These are phyloP conservation scores for Plasmopara halstedii DNA, from an alignment of 352 stramenopile genomes.

Conservation along the genomic window DNA sequence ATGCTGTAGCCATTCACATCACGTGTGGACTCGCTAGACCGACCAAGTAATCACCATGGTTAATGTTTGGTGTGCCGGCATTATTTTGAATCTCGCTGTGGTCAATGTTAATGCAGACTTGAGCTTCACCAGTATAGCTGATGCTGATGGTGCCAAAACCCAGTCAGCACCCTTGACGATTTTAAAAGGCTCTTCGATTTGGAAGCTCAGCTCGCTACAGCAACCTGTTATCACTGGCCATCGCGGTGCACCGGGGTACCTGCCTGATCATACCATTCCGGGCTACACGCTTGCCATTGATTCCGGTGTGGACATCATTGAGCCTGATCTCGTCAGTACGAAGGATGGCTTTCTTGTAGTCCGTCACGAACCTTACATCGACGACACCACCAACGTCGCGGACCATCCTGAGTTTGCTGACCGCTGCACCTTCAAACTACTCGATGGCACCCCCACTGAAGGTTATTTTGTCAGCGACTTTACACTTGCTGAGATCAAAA, in stretches of 20 bases:
- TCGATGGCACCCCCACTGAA: constrained; percentile 45
- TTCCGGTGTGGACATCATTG: constrained; percentile 87
- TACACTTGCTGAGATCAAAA: constrained; percentile 86
- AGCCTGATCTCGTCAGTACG: constrained; percentile 87
- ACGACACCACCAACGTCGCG: constrained; percentile 85
- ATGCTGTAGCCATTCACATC: too few relatives aligned
- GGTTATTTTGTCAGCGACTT: constrained; percentile 90
- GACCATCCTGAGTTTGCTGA: constrained; percentile 63
- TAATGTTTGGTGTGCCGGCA: constrained; percentile 28
- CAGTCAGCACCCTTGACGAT: constrained; percentile 10
- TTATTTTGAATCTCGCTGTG: constrained; percentile 20
- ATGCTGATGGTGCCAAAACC: constrained; percentile 1
- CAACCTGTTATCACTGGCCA: constrained; percentile 68
- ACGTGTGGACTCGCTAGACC: too few relatives aligned
- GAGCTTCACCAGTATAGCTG: constrained; percentile 23
- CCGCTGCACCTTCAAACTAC: constrained; percentile 41
- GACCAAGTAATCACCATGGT: constrained; percentile 26
- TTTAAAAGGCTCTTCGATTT: constrained; percentile 8
- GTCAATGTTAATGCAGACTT: constrained; percentile 16
- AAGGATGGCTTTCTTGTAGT: constrained; percentile 78
- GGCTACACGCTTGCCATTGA: constrained; percentile 87
- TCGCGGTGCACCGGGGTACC: constrained; percentile 81
- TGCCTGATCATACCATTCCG: constrained; percentile 87
- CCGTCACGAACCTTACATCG: constrained; percentile 85
- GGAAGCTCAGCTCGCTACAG: constrained; percentile 26